A percentile compares a stretch with the other conserved stretches of the same genome.
Conservation (phyloP, 331 rosid species). For the Quercus lobata region DNA sequence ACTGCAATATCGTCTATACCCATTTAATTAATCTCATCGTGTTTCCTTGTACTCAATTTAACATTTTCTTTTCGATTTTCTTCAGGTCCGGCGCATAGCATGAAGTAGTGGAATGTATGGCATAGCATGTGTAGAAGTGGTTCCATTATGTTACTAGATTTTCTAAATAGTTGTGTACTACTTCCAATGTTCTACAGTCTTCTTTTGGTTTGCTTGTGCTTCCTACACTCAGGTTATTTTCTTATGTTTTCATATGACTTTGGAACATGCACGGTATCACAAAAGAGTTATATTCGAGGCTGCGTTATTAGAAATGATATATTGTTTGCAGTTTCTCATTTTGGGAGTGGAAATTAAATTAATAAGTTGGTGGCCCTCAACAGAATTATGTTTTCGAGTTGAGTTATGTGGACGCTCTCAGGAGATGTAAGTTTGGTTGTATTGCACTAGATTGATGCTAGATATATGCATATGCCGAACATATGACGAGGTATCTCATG, state of each 20-base stretch:
- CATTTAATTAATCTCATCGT: background rate
- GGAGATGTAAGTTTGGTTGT: too few species aligned
- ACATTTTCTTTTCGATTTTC: background rate
- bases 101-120: slow-evolving; percentile 7
- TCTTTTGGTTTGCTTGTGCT: background rate
- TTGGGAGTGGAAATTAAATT: too few species aligned
- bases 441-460: too few species aligned
- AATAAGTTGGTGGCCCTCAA: too few species aligned
- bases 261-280: background rate
- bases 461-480: too few species aligned
- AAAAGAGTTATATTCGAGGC: background rate
- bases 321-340: background rate
- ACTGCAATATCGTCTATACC: background rate
- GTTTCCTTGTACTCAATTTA: background rate
- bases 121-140: slow-evolving; percentile 13
- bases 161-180: slow-evolving; percentile 5
- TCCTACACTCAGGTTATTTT: background rate
- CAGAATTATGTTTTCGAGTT: too few species aligned
- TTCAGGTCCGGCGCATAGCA: slow-evolving; percentile 21
- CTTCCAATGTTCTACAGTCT: background rate
- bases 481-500: too few species aligned
- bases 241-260: background rate
- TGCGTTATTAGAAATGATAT: background rate
- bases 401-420: too few species aligned
- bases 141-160: slow-evolving; percentile 16